Evolutionary conservation across 495 filamentous ascomycete genomes (phyloP).

Genomic region (Penicillium psychrofluorescens): DNA sequence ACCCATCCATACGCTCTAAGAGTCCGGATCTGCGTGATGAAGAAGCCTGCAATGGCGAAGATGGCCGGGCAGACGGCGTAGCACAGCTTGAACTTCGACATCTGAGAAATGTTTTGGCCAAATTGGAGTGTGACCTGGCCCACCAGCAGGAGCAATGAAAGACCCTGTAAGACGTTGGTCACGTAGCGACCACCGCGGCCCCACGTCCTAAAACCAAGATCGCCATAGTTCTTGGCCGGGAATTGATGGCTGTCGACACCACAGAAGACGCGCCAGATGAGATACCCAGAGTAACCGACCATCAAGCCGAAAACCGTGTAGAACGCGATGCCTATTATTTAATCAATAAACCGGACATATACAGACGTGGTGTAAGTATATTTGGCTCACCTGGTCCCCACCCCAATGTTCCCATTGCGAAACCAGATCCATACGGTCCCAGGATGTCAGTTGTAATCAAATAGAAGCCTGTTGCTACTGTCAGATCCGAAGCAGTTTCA

Average conservation of each 20-base stretch:
- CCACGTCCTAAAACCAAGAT: slow-evolving; percentile 50
- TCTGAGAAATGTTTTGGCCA: slow-evolving; percentile 52
- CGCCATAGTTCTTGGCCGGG: slow-evolving; percentile 52
- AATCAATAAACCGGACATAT: no score
- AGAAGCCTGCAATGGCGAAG: slow-evolving; percentile 30
- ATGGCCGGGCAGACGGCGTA: slow-evolving; percentile 31
- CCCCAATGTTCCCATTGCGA: slow-evolving; percentile 42
- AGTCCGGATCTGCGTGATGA: slow-evolving; percentile 40
- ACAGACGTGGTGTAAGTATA: no score
- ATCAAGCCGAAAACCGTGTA: slow-evolving; percentile 31
- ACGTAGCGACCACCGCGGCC: slow-evolving; percentile 43
- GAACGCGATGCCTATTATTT: slow-evolving; percentile 17
- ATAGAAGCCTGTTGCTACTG: no score
- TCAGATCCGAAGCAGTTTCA: no score
- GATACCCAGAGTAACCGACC: slow-evolving; percentile 43
- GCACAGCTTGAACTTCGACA: slow-evolving; percentile 37
- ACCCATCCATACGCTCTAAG: slow-evolving; percentile 50
- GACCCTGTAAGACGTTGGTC: slow-evolving; percentile 46
- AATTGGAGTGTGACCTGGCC: slow-evolving; percentile 48
- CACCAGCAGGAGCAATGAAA: slow-evolving; percentile 46
- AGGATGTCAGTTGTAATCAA: slow-evolving; percentile 47
- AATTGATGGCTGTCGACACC: slow-evolving; percentile 50
- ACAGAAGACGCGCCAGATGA: slow-evolving; percentile 53
- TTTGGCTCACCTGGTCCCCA: slow-evolving; percentile 31
- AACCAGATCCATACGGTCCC: slow-evolving; percentile 43